Conservation (phyloP, 2,329 filamentous ascomycete genomes). For the Mycogone perniciosa region DNA sequence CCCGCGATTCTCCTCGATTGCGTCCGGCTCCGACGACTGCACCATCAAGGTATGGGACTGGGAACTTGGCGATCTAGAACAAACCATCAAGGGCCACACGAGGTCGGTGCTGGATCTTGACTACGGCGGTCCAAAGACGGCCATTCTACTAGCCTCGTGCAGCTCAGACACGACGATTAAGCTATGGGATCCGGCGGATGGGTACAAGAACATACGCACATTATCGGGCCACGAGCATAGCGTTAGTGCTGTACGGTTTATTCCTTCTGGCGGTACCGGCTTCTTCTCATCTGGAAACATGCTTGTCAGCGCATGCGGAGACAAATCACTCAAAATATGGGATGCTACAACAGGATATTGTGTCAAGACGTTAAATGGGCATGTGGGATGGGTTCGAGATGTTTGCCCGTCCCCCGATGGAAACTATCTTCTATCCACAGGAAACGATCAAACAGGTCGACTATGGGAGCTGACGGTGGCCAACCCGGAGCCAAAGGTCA, state of each 20-base stretch:
- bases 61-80: conserved; percentile 84
- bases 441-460: conserved; percentile 73
- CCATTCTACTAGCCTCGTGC: conserved; percentile 51
- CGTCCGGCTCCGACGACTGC: conserved; percentile 87
- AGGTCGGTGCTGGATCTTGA: conserved; percentile 83
- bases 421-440: conserved; percentile 73
- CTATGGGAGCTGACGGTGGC: conserved; percentile 73
- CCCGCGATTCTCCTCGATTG: conserved; percentile 82
- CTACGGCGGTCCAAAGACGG: conserved; percentile 70
- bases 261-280: conserved; percentile 74
- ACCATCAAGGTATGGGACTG: conserved; percentile 98
- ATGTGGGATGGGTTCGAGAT: conserved; percentile 86
- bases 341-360: conserved; percentile 91
- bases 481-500: conserved; percentile 65
- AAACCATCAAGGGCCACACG: conserved; percentile 87
- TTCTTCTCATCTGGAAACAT: conserved; percentile 73
- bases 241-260: conserved; percentile 81
- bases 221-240: conserved; percentile 88
- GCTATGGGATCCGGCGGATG: conserved; percentile 85
- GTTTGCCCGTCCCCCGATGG: conserved; percentile 79
- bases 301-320: conserved; percentile 77
- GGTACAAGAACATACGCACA: conserved; percentile 93
- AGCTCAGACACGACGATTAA: conserved; percentile 90
- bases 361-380: conserved; percentile 80
- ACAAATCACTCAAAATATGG: conserved; percentile 83